Evolutionary conservation across 148 eudicot species (phyloP).

Genomic region (Pharnaceum exiguum): DNA sequence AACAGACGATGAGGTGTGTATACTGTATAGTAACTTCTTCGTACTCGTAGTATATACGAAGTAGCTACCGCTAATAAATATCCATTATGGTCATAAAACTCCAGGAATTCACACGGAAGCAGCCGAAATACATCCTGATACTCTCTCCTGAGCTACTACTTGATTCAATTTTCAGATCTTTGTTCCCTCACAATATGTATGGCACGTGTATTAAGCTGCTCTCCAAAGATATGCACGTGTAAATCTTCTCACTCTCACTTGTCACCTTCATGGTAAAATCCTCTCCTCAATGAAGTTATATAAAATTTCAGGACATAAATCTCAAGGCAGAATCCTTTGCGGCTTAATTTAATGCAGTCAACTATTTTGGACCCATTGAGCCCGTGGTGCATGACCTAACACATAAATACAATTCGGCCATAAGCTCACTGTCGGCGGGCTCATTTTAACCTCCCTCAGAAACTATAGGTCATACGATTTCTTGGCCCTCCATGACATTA

Average conservation of each 20-base stretch:
- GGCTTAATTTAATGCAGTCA: slow-evolving; percentile 32
- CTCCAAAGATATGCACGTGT: slow-evolving; percentile 25
- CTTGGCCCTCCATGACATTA: slow-evolving; percentile 5
- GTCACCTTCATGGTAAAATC: slow-evolving; percentile 1
- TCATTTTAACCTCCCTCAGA: not conserved
- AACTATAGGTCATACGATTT: slow-evolving; percentile 13
- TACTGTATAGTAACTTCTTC: too few species aligned
- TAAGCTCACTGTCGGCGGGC: slow-evolving; percentile 51
- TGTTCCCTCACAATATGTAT: slow-evolving; percentile 3
- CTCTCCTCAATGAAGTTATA: not conserved
- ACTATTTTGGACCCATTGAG: slow-evolving; percentile 27
- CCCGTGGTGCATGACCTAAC: not conserved
- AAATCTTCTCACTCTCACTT: slow-evolving; percentile 12
- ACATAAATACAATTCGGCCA: slow-evolving; percentile 18
- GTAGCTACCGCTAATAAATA: not conserved
- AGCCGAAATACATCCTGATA: slow-evolving; percentile 4
- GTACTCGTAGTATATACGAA: too few species aligned
- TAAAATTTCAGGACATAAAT: slow-evolving; percentile 27
- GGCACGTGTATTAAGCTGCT: slow-evolving; percentile 13
- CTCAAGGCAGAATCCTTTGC: slow-evolving; percentile 25
- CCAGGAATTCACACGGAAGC: slow-evolving; percentile 19
- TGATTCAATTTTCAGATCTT: slow-evolving; percentile 21
- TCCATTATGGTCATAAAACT: not conserved
- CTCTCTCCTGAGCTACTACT: not conserved
- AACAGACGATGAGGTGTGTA: too few species aligned